Base-by-base conservation (phyloP, 225 moss, liverwort and hornwort species). In the Marchantia paleacea region DNA sequence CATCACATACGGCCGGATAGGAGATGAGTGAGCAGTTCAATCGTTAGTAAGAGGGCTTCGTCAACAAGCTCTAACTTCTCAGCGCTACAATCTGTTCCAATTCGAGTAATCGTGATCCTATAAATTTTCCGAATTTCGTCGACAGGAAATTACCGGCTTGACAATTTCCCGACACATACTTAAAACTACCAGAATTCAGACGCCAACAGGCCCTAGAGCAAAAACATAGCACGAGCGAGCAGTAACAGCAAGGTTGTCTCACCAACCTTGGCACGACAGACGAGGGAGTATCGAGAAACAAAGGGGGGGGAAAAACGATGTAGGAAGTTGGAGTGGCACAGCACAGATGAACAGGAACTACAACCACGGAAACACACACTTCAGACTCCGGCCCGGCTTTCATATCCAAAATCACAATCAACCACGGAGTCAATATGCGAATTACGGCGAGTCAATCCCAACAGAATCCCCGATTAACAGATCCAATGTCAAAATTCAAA, bases 381-480 rank as follows among this genome's bases (percentile, higher is more conserved):
- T 25, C 52, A 52, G 9, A 10, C 12, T 52, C 72, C 5, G n/a
- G 19, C 52, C 52, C 52, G 51, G 52, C 52, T 19, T 47, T n/a
- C 12, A 52, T 24, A 47, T 24, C 9, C n/a, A n/a, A 24, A 52
- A 73, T 18, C 51, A 20, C 13, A 22, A 20, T 52, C 72, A 70
- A 24, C 49, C 22, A 2, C 12, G 49, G 1, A 50, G 39, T 68
- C 30, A 29, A 39, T 24, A 68, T 6, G 12, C 70, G 50, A 25
- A 52, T 25, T n/a, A 51, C 12, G 16, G n/a, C 29, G 57, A 55
- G 29, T 20, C 28, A 58, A 58, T 75, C n/a, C 25, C 30, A 75
- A 75, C 75, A 18, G 30, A 75, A 55, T 58, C 57, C 75, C 12
- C 7, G 24, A 72, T n/a, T 28, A 75, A 75, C 29, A 7, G 57